Conservation (phyloP, 495 filamentous ascomycete species). For the Delitschia confertaspora region DNA sequence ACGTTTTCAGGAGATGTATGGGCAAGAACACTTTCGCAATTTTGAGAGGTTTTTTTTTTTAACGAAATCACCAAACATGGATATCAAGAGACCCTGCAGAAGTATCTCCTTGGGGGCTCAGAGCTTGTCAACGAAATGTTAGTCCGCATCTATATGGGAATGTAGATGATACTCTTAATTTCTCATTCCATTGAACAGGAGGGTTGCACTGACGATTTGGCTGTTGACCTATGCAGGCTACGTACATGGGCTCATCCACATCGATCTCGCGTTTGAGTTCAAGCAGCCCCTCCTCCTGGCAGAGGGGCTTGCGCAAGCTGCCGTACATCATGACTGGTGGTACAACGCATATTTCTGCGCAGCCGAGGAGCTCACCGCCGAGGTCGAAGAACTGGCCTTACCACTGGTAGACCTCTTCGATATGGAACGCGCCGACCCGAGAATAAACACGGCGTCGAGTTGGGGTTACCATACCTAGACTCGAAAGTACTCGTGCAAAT, state of each 20-base stretch:
- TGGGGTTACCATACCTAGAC: too few species aligned
- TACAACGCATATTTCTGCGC: slow-evolving; percentile 13
- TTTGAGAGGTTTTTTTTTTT: too few species aligned
- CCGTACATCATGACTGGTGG: slow-evolving; percentile 19
- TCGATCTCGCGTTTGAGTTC: slow-evolving; percentile 20
- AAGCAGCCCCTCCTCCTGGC: slow-evolving; percentile 11
- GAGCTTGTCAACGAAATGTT: neutral
- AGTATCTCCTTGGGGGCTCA: neutral
- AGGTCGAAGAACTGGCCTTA: slow-evolving; percentile 1
- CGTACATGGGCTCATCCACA: slow-evolving; percentile 20
- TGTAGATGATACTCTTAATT: too few species aligned
- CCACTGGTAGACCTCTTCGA: too few species aligned
- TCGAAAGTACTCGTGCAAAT: too few species aligned
- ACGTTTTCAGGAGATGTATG: too few species aligned
- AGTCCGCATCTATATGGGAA: neutral
- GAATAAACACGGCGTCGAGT: too few species aligned
- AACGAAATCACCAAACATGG: neutral
- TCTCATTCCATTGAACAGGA: neutral
- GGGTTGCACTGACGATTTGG: too few species aligned
- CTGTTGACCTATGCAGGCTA: slow-evolving; percentile 18
- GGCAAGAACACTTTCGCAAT: too few species aligned
- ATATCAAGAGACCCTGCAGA: neutral
- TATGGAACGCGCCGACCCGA: too few species aligned
- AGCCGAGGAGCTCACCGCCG: slow-evolving; percentile 3
- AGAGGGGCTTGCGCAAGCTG: slow-evolving; percentile 17